Base-by-base conservation (phyloP, 78 protist species). In the Diacronema lutheri region DNA sequence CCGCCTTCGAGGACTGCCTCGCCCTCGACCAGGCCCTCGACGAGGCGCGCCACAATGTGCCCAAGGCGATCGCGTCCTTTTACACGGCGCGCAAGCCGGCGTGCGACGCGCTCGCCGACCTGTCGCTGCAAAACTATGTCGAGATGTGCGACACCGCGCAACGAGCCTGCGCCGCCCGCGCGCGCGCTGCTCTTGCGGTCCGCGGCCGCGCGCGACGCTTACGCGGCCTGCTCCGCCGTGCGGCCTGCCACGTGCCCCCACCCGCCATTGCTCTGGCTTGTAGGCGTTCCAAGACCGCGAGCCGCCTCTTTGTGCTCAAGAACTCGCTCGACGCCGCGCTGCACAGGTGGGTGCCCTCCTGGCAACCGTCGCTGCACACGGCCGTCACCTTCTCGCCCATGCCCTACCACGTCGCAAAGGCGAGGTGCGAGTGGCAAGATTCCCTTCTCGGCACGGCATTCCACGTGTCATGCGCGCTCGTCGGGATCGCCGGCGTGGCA, bases 1-100 rank as follows among this genome's bases (percentile, higher is more conserved):
- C 60, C 58, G 58, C 33, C 9, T n/a, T 72, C 35, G 80, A 72
- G 80, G 80, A 72, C 80, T 72, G 80, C 58, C 12, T 72, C 40
- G 60, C 1, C 9, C 80, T 72, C 31, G 60, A 72, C 58, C 40
- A 46, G 31, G 40, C 35, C 60, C 31, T 44, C 40, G 80, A 72
- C 1, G 16, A 0, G 33, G 10, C 35, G 33, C 13, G 23, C 26
- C 35, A 46, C n/a, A 60, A 72, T 12, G 23, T 29, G 80, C 4
- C 56, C n/a, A 29, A 1, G 29, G 80, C 58, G 80, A 58, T 46
- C 16, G n/a, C 62, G 10, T 0, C 6, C 37, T 46, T 44, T 6
- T 40, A 40, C 58, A 5, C 33, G 19, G 55, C 56, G 33, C 80
- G 80, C 44, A 66, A 66, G 44, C 46, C 38, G 25, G 74, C 74